Evolutionary conservation across 1,284 basidiomycete species (phyloP).

Genomic region (Austropuccinia psidii): DNA sequence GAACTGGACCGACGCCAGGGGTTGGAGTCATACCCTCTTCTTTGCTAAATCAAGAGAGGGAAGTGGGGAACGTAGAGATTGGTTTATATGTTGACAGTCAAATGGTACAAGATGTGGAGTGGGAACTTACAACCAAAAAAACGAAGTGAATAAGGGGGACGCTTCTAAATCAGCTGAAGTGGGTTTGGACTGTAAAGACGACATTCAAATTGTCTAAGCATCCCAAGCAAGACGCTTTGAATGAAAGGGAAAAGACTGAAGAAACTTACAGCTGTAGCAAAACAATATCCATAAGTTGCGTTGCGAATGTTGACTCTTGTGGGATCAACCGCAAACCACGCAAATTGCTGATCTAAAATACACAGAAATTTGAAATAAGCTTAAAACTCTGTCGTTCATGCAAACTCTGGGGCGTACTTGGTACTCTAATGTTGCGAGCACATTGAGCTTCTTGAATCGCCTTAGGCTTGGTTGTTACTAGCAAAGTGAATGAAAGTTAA

Average conservation of each 20-base stretch:
- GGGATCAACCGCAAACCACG: constrained; percentile 32
- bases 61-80: neutral
- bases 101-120: neutral
- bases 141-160: neutral
- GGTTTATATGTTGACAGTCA: neutral
- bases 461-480: neutral
- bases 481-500: neutral
- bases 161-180: constrained; percentile 3
- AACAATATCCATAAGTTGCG: constrained; percentile 29
- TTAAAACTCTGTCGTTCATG: no score
- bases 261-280: constrained; percentile 8
- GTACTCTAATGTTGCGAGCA: neutral
- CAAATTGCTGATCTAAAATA: constrained; percentile 24
- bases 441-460: neutral
- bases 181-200: neutral
- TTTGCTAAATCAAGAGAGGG: neutral
- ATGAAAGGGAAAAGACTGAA: neutral
- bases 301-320: constrained; percentile 13
- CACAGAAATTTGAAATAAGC: no score
- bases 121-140: constrained; percentile 10
- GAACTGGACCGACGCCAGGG: constrained; percentile 6
- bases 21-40: no score
- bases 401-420: no score
- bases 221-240: neutral
- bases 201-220: neutral